Percentiles rank a stretch among this genome's conserved stretches.
Conservation (phyloP, 371 early-diverging fungal species). For the Actinomucor elegans region DNA sequence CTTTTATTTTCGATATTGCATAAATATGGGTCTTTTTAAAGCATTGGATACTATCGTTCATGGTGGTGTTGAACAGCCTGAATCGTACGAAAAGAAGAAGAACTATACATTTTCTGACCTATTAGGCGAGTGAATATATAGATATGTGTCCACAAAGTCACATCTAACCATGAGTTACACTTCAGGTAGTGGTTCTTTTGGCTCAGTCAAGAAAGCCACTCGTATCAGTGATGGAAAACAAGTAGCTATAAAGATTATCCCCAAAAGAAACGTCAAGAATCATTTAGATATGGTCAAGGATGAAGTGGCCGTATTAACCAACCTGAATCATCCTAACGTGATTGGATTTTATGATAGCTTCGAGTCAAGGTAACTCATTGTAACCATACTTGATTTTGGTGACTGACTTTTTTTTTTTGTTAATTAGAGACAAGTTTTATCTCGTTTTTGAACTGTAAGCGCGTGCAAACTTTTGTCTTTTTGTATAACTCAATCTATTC, state of each 20-base stretch:
- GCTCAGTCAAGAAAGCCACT: slow-evolving; percentile 68
- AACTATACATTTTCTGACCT: slow-evolving; percentile 60
- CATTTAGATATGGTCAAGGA: slow-evolving; percentile 75
- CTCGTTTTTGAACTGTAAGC: slow-evolving; percentile 85
- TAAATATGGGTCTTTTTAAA: slow-evolving; percentile 29
- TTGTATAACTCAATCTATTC: background rate
- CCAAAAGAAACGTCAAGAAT: slow-evolving; percentile 63
- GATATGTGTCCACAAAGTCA: too few species aligned
- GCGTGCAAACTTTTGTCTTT: background rate
- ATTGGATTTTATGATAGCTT: slow-evolving; percentile 82
- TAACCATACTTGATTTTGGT: background rate
- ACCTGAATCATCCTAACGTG: slow-evolving; percentile 79
- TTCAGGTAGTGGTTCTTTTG: slow-evolving; percentile 72
- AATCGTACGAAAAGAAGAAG: slow-evolving; percentile 70
- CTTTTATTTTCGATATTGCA: background rate
- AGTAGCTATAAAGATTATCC: slow-evolving; percentile 83
- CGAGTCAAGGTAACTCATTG: slow-evolving; percentile 55
- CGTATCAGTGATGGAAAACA: slow-evolving; percentile 53
- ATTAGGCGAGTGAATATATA: slow-evolving; percentile 46
- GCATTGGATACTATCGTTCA: slow-evolving; percentile 44
- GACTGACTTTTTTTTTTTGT: background rate
- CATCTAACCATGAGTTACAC: background rate
- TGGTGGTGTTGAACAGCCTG: slow-evolving; percentile 58
- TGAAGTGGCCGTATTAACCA: slow-evolving; percentile 70
- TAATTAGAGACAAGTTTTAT: slow-evolving; percentile 73